Evolutionary conservation across 23 red algal species (phyloP), one percentile per base, ranked within the genome.

Genomic region (Agarophyton chilense): DNA sequence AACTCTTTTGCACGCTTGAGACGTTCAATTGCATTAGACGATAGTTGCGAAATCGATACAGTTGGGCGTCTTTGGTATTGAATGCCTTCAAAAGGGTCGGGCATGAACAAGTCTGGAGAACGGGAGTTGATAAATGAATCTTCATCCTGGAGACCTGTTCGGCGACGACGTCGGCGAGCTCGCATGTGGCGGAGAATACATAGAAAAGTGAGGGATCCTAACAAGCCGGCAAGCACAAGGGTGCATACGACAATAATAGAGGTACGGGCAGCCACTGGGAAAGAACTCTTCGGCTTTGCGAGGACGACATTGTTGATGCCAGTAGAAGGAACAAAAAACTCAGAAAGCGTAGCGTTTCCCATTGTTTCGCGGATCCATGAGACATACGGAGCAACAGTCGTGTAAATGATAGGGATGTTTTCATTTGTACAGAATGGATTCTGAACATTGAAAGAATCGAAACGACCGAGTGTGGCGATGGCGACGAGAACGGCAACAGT

Each of bases 81-180:
- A 38, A 89, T 89, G 34, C 85, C 85, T 35, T 89, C 85, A 79
- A 89, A 89, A 26, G 85, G 85, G 35, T 89, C 85, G 41, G 70
- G 43, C 31, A 63, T 79, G 51, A 49, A 21, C 1, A 72, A 18
- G 57, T 89, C 51, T 42, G 52, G 53, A 42, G 63, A 40, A 5
- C 72, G 49, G n/a, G 47, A 55, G 26, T 89, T 79, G 12, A 89
- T 71, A 35, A 89, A 89, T 38, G 67, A 77, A 44, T 89, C 70
- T 52, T 89, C 85, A 10, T 46, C 53, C 45, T 42, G 17, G 26
- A 89, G 71, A 45, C 85, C 85, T 11, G 67, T 54, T 25, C 46
- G 40, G 71, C 85, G 78, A 45, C 71, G 85, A 33, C 67, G 63
- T 42, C 85, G 63, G 16, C 85, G 63, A 26, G 67, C 49, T 47